Evolutionary conservation across 352 stramenopile genomes (phyloP), one percentile per base, ranked within the genome.

Genomic region (Globisporangium solare): DNA sequence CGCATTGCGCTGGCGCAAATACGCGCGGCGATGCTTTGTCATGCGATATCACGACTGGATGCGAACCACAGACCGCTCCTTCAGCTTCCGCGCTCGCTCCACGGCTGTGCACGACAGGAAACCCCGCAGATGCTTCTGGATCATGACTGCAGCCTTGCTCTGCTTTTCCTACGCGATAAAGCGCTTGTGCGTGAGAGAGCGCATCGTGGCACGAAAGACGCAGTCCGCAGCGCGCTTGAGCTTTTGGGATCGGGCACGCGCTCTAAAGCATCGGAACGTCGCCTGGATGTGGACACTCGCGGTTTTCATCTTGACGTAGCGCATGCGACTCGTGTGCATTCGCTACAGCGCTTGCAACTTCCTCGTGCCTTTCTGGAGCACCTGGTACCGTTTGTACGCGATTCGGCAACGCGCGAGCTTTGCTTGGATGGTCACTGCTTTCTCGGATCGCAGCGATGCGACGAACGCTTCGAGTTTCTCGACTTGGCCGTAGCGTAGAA

Each of bases 401-500:
- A 79, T 32, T 46, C 51, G 67, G 27, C 60, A 64, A 39, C 78
- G 81, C 40, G 64, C 70, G 51, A 80, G 65, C 59, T 76, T 90
- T 41, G 65, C 82, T 43, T 83, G 76, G 4, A 89, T 39, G 18
- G 74, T 47, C n/a, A 79, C 61, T 0, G 78, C 73, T 21, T 79
- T 84, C 13, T 77, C 68, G 7, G 64, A 56, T 27, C 80, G 70
- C 24, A 84, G 61, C 1, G 62, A 54, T 0, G 66, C 64, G 12
- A 83, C 61, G 6, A 70, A 74, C 5, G 71, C 74, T 31, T 92
- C 81, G 12, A 93, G 68, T 22, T 75, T 74, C 59, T 94, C 83
- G 0, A 94, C 47, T 51, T 94, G 81, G 0, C 81, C 83, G 47
- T 94, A 92, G 1, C 81, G 79, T 20, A 94, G 53, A 43, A 91